Conservation (phyloP, 2,329 filamentous ascomycete species). For the Phaeophleospora eucalypticola region DNA sequence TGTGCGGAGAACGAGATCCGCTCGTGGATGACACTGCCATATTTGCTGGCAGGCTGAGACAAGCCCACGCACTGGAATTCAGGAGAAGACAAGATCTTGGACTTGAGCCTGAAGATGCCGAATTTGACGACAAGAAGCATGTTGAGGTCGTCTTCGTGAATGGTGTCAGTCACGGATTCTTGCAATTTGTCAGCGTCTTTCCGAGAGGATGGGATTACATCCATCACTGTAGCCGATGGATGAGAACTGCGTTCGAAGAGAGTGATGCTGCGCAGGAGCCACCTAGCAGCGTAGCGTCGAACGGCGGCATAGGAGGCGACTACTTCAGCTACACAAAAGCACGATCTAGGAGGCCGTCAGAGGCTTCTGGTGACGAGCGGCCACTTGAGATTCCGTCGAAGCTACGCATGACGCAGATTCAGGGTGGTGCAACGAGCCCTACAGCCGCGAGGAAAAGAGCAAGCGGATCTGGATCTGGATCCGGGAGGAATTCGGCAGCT, state of each 20-base stretch:
- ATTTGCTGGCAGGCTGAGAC: conserved; percentile 81
- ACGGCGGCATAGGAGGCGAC: conserved; percentile 16
- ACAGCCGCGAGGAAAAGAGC: conserved; percentile 11
- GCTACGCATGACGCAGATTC: conserved; percentile 19
- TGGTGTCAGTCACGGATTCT: conserved; percentile 86
- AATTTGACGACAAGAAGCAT: conserved; percentile 59
- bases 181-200: conserved; percentile 85
- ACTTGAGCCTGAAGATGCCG: conserved; percentile 43
- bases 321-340: conserved; percentile 21
- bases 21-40: conserved; percentile 96
- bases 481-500: conserved; percentile 12
- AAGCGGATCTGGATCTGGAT: neutral
- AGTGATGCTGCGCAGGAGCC: conserved; percentile 36
- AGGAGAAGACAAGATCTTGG: conserved; percentile 53
- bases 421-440: conserved; percentile 5
- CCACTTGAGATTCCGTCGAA: conserved; percentile 71
- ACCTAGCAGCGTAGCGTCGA: conserved; percentile 11
- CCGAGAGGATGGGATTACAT: conserved; percentile 89
- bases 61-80: conserved; percentile 64
- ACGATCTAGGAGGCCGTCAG: conserved; percentile 1
- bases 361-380: conserved; percentile 60
- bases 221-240: conserved; percentile 73
- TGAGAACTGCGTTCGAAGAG: conserved; percentile 67
- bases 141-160: conserved; percentile 82
- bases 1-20: conserved; percentile 92